Conservation (phyloP, 2,329 filamentous ascomycete genomes). For the Penicillium sp. region DNA sequence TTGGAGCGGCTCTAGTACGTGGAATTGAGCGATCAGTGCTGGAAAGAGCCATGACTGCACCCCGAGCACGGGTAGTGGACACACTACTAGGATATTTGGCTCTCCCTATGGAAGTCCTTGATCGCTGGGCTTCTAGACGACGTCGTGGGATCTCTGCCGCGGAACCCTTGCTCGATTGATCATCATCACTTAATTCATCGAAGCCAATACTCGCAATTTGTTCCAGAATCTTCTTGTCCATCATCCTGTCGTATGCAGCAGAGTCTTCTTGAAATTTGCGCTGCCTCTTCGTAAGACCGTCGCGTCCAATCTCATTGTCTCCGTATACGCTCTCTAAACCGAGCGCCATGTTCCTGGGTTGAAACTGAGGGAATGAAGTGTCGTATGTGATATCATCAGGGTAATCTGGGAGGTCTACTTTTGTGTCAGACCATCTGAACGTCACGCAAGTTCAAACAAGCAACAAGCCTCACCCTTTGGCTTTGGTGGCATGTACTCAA, state of each 20-base stretch:
- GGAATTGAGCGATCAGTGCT: conserved; percentile 37
- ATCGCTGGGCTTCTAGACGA: conserved; percentile 31
- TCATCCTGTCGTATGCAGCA: conserved; percentile 65
- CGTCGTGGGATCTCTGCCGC: conserved; percentile 43
- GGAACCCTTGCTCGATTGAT: conserved; percentile 36
- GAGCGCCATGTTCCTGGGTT: conserved; percentile 57
- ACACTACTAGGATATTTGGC: conserved; percentile 34
- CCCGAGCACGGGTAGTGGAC: conserved; percentile 47
- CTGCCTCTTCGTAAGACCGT: conserved; percentile 69
- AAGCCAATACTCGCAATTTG: conserved; percentile 69
- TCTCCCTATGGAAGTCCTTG: conserved; percentile 32
- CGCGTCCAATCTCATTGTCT: conserved; percentile 51
- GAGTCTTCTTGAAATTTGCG: conserved; percentile 70
- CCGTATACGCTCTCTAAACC: conserved; percentile 58
- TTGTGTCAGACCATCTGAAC: conserved; percentile 22
- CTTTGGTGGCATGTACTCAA: conserved; percentile 87
- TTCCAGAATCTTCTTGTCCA: conserved; percentile 70
- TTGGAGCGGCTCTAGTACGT: conserved; percentile 35
- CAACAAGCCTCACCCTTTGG: conserved; percentile 55
- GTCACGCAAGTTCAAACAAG: not conserved
- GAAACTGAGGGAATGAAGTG: conserved; percentile 57
- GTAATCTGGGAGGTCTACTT: conserved; percentile 53
- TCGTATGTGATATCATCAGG: conserved; percentile 53
- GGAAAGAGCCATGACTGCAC: conserved; percentile 47
- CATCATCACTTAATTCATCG: conserved; percentile 61